These are phyloP conservation scores for Dothideomycetes sp. DNA, from an alignment of 2,329 filamentous ascomycete species.

Conservation along the genomic window DNA sequence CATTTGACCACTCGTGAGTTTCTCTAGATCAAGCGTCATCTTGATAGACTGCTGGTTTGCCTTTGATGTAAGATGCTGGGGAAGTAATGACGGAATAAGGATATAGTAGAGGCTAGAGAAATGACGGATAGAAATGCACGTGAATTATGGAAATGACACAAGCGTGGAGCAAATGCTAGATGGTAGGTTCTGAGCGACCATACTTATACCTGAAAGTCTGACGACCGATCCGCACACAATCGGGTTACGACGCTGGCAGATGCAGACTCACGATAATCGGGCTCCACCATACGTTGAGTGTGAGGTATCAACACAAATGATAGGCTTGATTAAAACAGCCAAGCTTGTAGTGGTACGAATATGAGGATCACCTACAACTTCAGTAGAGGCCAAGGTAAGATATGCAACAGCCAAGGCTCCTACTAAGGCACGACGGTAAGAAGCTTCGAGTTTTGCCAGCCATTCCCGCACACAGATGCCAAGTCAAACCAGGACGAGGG, in stretches of 20 bases:
- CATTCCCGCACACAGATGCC: background rate
- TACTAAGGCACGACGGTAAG: conserved; percentile 2
- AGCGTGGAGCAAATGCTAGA: no score
- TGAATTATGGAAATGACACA: no score
- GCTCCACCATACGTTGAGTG: background rate
- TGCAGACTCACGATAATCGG: background rate
- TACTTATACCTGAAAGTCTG: background rate
- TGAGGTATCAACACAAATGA: background rate
- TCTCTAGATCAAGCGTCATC: background rate
- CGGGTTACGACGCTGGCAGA: background rate
- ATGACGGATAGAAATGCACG: no score
- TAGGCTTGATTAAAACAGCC: background rate
- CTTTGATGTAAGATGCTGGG: no score
- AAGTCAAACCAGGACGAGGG: background rate
- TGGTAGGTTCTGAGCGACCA: background rate
- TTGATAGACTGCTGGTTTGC: no score
- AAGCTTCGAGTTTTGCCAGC: conserved; percentile 3
- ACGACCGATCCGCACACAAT: background rate
- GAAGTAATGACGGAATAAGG: no score
- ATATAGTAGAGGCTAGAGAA: no score
- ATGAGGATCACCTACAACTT: conserved; percentile 7
- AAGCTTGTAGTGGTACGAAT: background rate
- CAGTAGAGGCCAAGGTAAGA: conserved; percentile 6
- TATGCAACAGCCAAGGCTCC: conserved; percentile 7
- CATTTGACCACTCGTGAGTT: background rate